Evolutionary conservation across 805 yeast species (phyloP).

Genomic region (Monosporozyma solicola): DNA sequence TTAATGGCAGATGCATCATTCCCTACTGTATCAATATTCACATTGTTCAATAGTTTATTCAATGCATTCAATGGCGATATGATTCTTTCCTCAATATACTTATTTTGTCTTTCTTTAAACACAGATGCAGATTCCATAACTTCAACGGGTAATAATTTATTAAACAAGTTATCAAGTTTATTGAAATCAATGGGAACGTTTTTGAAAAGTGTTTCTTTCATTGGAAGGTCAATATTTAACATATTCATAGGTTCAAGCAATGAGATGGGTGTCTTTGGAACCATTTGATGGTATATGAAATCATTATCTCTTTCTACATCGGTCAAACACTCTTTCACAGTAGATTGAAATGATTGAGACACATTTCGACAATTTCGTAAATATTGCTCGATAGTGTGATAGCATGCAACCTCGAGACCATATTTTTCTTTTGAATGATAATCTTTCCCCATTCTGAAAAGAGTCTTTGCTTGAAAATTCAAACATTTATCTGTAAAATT

Average conservation of each 20-base stretch:
- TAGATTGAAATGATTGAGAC: slow-evolving; percentile 32
- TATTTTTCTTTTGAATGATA: slow-evolving; percentile 33
- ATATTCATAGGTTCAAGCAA: slow-evolving; percentile 42
- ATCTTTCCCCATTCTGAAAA: slow-evolving; percentile 49
- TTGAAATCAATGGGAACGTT: slow-evolving; percentile 2
- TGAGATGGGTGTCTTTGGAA: slow-evolving; percentile 44
- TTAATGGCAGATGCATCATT: not conserved
- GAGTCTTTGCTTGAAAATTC: slow-evolving; percentile 68
- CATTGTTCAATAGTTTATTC: slow-evolving; percentile 36
- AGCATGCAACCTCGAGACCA: slow-evolving; percentile 53
- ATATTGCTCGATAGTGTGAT: not conserved
- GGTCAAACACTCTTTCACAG: slow-evolving; percentile 37
- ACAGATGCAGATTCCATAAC: slow-evolving; percentile 61
- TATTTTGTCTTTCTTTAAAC: slow-evolving; percentile 55
- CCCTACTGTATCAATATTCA: not conserved
- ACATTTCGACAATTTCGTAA: slow-evolving; percentile 21
- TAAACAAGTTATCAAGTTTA: slow-evolving; percentile 36
- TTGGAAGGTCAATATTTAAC: slow-evolving; percentile 34
- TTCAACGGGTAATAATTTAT: slow-evolving; percentile 55
- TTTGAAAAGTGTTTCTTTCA: slow-evolving; percentile 7
- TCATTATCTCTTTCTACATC: slow-evolving; percentile 74
- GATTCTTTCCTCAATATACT: slow-evolving; percentile 39
- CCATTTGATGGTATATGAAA: slow-evolving; percentile 58
- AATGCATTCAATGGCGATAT: slow-evolving; percentile 41
- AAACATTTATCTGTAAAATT: slow-evolving; percentile 48